These are phyloP conservation scores for Sporopachydermia cereana DNA, from an alignment of 1,139 yeast species.

Conservation along the genomic window DNA sequence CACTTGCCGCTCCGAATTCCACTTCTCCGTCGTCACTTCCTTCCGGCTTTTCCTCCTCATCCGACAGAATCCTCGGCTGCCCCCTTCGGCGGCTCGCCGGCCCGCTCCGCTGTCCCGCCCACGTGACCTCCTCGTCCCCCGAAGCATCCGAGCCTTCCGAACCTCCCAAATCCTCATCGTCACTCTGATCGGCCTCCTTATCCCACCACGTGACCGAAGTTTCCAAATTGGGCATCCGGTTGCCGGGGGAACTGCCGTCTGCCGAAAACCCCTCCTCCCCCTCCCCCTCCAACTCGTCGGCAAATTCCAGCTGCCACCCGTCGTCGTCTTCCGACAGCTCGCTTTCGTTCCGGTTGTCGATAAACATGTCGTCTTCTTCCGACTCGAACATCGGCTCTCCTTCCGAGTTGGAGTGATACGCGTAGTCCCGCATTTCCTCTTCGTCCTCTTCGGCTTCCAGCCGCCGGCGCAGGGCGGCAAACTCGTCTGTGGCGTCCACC, in stretches of 20 bases:
- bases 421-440: constrained; percentile 1
- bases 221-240: too few relatives aligned
- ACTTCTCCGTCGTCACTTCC: background rate
- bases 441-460: background rate
- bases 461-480: background rate
- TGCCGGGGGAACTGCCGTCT: too few relatives aligned
- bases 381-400: background rate
- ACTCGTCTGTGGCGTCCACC: background rate
- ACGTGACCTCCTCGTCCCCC: constrained; percentile 2
- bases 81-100: too few relatives aligned
- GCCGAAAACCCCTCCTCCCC: background rate
- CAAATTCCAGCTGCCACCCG: background rate
- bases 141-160: background rate
- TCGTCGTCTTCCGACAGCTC: background rate
- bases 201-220: too few relatives aligned
- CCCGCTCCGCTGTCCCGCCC: too few relatives aligned
- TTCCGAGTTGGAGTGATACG: background rate
- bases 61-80: too few relatives aligned
- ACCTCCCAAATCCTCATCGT: background rate
- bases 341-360: constrained; percentile 1
- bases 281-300: background rate
- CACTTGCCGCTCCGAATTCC: background rate
- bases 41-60: background rate
- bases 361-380: background rate
- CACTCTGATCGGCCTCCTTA: background rate